A percentile compares a stretch with the other conserved stretches of the same genome.
phyloP scores from a whole-genome alignment of 345 rosid genomes.

The Cardamine occulta region DNA sequence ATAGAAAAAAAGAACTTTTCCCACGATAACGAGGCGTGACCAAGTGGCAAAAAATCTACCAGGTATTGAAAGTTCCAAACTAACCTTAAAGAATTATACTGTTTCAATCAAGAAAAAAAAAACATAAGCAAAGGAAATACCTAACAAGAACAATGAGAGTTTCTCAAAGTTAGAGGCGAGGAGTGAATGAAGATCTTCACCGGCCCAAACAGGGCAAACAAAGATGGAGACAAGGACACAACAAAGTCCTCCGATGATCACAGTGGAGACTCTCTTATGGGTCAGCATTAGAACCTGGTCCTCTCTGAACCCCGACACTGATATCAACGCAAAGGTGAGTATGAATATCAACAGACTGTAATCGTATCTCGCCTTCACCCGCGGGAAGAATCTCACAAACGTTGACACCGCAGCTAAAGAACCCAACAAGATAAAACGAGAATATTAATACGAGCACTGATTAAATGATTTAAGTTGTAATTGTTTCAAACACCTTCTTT shows the following conservation, averaged over 20 bases:
- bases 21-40: slow-evolving; percentile 23
- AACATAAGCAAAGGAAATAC: slow-evolving; percentile 40
- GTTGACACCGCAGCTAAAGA: slow-evolving; percentile 63
- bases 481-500: neutral
- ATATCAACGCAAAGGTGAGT: slow-evolving; percentile 71
- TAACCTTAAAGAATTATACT: slow-evolving; percentile 4
- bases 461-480: neutral
- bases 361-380: slow-evolving; percentile 81
- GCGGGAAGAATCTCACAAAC: slow-evolving; percentile 73
- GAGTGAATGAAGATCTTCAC: slow-evolving; percentile 64
- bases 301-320: slow-evolving; percentile 68
- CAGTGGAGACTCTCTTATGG: slow-evolving; percentile 62
- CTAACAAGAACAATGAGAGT: slow-evolving; percentile 64
- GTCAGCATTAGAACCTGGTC: slow-evolving; percentile 58
- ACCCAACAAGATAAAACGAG: neutral
- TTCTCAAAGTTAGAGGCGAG: slow-evolving; percentile 56
- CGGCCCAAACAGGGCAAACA: slow-evolving; percentile 75
- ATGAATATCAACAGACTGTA: slow-evolving; percentile 77
- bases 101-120: neutral
- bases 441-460: neutral
- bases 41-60: slow-evolving; percentile 25
- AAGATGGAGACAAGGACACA: slow-evolving; percentile 55
- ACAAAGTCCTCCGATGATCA: slow-evolving; percentile 62
- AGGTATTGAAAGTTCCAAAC: slow-evolving; percentile 12
- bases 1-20: neutral